Percentiles rank a stretch among this genome's conserved stretches.
Conservation (phyloP, 139 green algal species). For the Dunaliella primolecta region DNA sequence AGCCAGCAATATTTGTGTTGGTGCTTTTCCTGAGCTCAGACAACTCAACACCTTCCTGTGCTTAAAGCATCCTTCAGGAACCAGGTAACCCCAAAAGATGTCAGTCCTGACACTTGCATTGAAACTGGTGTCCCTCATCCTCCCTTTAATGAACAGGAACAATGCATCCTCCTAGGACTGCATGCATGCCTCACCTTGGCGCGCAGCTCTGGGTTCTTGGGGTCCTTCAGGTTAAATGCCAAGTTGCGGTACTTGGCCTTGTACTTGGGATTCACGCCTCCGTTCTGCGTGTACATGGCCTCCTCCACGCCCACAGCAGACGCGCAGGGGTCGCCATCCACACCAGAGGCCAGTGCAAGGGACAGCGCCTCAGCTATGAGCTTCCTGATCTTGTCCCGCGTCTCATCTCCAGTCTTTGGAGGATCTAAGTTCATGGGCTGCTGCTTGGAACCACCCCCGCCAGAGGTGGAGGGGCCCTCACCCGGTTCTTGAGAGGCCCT, state of each 20-base stretch:
- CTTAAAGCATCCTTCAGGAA: too few relatives aligned
- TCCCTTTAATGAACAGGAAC: too few relatives aligned
- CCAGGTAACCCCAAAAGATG: too few relatives aligned
- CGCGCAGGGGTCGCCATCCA: constrained; percentile 8
- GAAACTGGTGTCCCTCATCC: too few relatives aligned
- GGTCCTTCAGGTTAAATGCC: constrained; percentile 95
- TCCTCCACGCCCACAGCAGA: constrained; percentile 10
- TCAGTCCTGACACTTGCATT: too few relatives aligned
- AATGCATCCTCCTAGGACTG: too few relatives aligned
- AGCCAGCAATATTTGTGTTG: too few relatives aligned
- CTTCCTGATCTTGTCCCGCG: constrained; percentile 56
- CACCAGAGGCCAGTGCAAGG: constrained; percentile 11
- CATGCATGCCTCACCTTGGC: constrained; percentile 36
- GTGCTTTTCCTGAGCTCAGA: too few relatives aligned
- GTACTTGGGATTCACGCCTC: constrained; percentile 71
- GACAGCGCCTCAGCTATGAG: constrained; percentile 49
- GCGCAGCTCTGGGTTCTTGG: constrained; percentile 79
- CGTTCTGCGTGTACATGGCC: constrained; percentile 46
- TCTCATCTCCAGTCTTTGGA: constrained; percentile 36
- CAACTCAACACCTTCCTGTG: too few relatives aligned
- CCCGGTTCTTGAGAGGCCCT: neutral
- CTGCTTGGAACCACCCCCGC: neutral
- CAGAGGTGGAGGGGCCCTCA: neutral
- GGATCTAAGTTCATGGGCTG: neutral
- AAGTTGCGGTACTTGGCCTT: constrained; percentile 90